Evolutionary conservation across 257 asterid genomes (phyloP).

Genomic region (Primulina tabacum): DNA sequence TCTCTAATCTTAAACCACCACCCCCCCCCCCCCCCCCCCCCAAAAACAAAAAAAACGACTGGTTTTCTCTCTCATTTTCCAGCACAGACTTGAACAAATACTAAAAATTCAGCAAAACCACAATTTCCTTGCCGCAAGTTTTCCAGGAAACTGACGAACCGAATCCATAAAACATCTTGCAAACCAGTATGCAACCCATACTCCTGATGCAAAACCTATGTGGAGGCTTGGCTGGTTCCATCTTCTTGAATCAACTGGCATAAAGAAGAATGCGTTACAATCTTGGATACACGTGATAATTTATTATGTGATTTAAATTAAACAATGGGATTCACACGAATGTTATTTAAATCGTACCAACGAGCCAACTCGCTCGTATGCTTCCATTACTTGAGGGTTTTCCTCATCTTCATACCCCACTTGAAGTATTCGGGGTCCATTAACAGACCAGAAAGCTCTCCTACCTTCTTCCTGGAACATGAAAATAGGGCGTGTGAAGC

Average conservation of each 20-base stretch:
- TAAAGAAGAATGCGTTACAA: slow-evolving; percentile 12
- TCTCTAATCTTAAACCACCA: too few species aligned
- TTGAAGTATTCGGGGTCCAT: slow-evolving; percentile 89
- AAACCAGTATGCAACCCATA: neutral
- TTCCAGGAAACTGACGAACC: neutral
- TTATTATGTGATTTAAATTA: neutral
- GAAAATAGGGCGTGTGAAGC: neutral
- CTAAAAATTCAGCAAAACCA: neutral
- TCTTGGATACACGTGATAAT: neutral
- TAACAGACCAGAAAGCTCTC: slow-evolving; percentile 93
- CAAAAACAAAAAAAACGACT: too few species aligned
- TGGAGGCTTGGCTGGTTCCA: slow-evolving; percentile 41
- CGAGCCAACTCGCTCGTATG: slow-evolving; percentile 87
- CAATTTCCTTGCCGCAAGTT: neutral
- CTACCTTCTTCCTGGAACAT: slow-evolving; percentile 76
- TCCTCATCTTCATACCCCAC: slow-evolving; percentile 82
- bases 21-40: too few species aligned
- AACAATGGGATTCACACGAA: neutral
- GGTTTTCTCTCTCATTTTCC: too few species aligned
- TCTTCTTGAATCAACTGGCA: slow-evolving; percentile 66
- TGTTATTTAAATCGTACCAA: slow-evolving; percentile 47
- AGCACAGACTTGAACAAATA: neutral
- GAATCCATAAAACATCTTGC: neutral
- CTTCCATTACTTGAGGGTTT: slow-evolving; percentile 80
- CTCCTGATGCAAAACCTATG: slow-evolving; percentile 16